Conservation (phyloP, 2,329 filamentous ascomycete species). For the Monosporascus sp. region DNA sequence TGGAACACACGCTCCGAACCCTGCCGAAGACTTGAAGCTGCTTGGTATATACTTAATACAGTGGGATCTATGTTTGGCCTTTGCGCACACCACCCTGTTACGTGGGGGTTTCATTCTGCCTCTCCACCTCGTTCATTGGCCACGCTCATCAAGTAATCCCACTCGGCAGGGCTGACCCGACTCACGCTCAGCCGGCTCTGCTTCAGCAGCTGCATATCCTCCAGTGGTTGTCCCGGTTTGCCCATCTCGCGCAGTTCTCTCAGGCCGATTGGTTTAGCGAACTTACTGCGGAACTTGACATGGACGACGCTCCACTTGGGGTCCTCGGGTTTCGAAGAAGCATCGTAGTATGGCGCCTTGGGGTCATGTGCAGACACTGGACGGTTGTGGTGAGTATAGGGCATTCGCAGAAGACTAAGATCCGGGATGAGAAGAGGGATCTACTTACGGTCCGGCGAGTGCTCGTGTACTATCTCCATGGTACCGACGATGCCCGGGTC, state of each 20-base stretch:
- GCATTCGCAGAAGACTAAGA: background rate
- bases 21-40: slow-evolving; percentile 18
- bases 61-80: background rate
- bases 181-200: slow-evolving; percentile 79
- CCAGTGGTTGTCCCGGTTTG: slow-evolving; percentile 50
- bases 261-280: slow-evolving; percentile 64
- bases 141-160: slow-evolving; percentile 55
- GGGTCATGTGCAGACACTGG: slow-evolving; percentile 66
- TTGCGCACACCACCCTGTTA: background rate
- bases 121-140: slow-evolving; percentile 34
- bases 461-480: slow-evolving; percentile 85
- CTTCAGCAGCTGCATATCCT: slow-evolving; percentile 77
- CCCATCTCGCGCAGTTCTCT: slow-evolving; percentile 65
- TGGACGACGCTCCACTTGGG: slow-evolving; percentile 87
- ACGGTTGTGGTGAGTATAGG: slow-evolving; percentile 15
- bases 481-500: slow-evolving; percentile 79
- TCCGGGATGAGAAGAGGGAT: background rate
- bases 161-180: slow-evolving; percentile 59
- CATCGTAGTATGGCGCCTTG: slow-evolving; percentile 76
- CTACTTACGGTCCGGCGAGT: slow-evolving; percentile 67
- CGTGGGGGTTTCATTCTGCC: slow-evolving; percentile 3
- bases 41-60: background rate
- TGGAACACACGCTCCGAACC: slow-evolving; percentile 43
- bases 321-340: slow-evolving; percentile 61
- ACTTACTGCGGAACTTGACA: slow-evolving; percentile 81